Conservation (phyloP, 805 yeast genomes). For the Sungouiozyma ichnusensis region DNA sequence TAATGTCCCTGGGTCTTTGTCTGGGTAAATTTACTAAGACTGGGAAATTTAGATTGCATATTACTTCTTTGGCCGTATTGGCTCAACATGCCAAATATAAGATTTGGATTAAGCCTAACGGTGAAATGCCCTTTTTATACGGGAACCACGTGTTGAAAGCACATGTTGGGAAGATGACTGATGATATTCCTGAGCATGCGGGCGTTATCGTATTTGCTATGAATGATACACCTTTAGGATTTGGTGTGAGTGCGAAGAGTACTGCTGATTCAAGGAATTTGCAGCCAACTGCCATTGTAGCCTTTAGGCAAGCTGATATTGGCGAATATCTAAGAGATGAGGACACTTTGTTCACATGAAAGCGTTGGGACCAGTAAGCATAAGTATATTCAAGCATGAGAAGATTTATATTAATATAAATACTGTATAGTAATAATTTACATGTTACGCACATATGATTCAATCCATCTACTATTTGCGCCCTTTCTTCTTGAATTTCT, state of each 20-base stretch:
- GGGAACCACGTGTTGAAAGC: slow-evolving; percentile 96
- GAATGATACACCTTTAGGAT: slow-evolving; percentile 89
- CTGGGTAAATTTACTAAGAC: slow-evolving; percentile 96
- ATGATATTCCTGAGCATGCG: slow-evolving; percentile 95
- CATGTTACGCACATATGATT: neutral
- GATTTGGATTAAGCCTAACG: slow-evolving; percentile 92
- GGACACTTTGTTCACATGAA: slow-evolving; percentile 80
- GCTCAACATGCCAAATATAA: slow-evolving; percentile 87
- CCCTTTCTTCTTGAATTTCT: slow-evolving; percentile 17
- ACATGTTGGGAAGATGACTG: slow-evolving; percentile 92
- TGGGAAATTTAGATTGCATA: slow-evolving; percentile 89
- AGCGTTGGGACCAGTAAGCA: neutral
- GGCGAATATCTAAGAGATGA: slow-evolving; percentile 98
- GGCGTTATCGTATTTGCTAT: slow-evolving; percentile 88
- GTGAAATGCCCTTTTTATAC: slow-evolving; percentile 96
- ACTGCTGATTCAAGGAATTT: slow-evolving; percentile 78
- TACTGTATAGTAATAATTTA: neutral
- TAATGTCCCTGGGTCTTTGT: slow-evolving; percentile 90
- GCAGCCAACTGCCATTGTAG: slow-evolving; percentile 91
- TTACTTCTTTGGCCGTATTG: slow-evolving; percentile 76
- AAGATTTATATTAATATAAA: slow-evolving; percentile 3
- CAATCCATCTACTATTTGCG: too few species aligned
- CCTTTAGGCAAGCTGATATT: slow-evolving; percentile 93
- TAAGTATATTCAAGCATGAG: too few species aligned
- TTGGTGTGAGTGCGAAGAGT: slow-evolving; percentile 89